A percentile compares a stretch with the other conserved stretches of the same genome.
Conservation (phyloP, 2,329 filamentous ascomycete genomes). For the Aspergillus brasiliensis region DNA sequence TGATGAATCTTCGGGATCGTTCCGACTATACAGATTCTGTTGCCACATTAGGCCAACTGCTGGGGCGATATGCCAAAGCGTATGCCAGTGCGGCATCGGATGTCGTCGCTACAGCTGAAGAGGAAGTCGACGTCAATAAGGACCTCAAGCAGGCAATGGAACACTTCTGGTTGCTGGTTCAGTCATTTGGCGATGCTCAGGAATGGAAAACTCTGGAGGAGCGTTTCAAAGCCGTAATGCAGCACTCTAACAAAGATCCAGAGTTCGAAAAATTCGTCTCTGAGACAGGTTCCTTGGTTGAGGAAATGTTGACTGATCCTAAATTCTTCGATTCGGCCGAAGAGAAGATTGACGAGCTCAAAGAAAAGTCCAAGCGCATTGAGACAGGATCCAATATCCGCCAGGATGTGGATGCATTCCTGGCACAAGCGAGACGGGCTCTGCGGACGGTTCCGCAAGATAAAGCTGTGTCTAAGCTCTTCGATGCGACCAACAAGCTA, state of each 20-base stretch:
- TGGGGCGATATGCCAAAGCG: slow-evolving; percentile 74
- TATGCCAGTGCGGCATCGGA: slow-evolving; percentile 76
- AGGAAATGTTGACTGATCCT: slow-evolving; percentile 82
- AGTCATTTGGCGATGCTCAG: slow-evolving; percentile 72
- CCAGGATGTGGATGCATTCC: slow-evolving; percentile 71
- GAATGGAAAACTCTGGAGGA: slow-evolving; percentile 76
- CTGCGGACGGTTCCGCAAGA: slow-evolving; percentile 71
- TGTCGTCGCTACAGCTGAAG: slow-evolving; percentile 65
- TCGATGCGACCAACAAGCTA: slow-evolving; percentile 68
- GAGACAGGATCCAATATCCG: slow-evolving; percentile 68
- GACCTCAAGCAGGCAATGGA: slow-evolving; percentile 74
- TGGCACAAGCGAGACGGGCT: slow-evolving; percentile 69
- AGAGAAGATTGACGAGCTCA: slow-evolving; percentile 63
- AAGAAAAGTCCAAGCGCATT: slow-evolving; percentile 58
- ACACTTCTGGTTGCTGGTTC: slow-evolving; percentile 79
- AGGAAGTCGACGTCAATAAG: slow-evolving; percentile 71
- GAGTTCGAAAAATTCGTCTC: slow-evolving; percentile 78
- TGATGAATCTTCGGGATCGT: slow-evolving; percentile 72
- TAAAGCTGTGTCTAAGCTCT: slow-evolving; percentile 68
- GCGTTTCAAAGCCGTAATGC: slow-evolving; percentile 69
- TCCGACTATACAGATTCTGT: slow-evolving; percentile 86
- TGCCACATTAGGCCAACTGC: slow-evolving; percentile 71
- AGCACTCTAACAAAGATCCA: slow-evolving; percentile 74
- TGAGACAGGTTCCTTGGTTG: slow-evolving; percentile 71
- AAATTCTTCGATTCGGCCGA: slow-evolving; percentile 79